A percentile compares a stretch with the other conserved stretches of the same genome.
phyloP scores from a whole-genome alignment of 345 rosid species.

The Camelina neglecta region DNA sequence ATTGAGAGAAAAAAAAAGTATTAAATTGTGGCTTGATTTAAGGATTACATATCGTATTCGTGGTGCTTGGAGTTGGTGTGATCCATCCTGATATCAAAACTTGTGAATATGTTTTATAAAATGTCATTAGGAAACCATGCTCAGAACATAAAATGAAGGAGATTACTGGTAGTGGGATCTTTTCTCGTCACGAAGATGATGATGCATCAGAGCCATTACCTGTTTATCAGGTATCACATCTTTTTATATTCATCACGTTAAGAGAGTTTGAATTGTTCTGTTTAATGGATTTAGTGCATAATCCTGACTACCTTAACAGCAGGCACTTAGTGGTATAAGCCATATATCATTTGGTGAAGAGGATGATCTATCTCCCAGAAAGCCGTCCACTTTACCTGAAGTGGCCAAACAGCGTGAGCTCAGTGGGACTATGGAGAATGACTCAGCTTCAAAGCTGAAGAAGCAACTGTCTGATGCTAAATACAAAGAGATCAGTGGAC shows the following conservation, averaged over 20 bases:
- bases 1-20: background rate
- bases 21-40: no score
- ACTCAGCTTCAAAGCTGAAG: slow-evolving; percentile 61
- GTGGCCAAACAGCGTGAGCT: slow-evolving; percentile 95
- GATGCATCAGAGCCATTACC: slow-evolving; percentile 63
- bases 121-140: slow-evolving; percentile 76
- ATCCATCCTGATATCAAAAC: background rate
- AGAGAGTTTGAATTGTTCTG: slow-evolving; percentile 1
- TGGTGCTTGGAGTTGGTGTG: slow-evolving; percentile 3
- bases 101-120: slow-evolving; percentile 11
- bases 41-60: background rate
- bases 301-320: slow-evolving; percentile 51
- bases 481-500: slow-evolving; percentile 88
- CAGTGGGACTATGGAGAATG: slow-evolving; percentile 77
- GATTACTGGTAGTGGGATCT: slow-evolving; percentile 96
- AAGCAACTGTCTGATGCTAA: slow-evolving; percentile 92
- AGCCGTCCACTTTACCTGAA: slow-evolving; percentile 74
- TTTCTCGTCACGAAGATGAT: slow-evolving; percentile 60
- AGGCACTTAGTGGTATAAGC: slow-evolving; percentile 87
- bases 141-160: slow-evolving; percentile 93
- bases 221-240: slow-evolving; percentile 71
- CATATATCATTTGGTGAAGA: slow-evolving; percentile 93
- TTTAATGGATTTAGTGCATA: no score
- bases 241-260: background rate
- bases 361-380: slow-evolving; percentile 72